Percentiles rank a stretch among this genome's conserved stretches.
phyloP scores from a whole-genome alignment of 169 alveolate species.

The Pseudocohnilembus persalinus region DNA sequence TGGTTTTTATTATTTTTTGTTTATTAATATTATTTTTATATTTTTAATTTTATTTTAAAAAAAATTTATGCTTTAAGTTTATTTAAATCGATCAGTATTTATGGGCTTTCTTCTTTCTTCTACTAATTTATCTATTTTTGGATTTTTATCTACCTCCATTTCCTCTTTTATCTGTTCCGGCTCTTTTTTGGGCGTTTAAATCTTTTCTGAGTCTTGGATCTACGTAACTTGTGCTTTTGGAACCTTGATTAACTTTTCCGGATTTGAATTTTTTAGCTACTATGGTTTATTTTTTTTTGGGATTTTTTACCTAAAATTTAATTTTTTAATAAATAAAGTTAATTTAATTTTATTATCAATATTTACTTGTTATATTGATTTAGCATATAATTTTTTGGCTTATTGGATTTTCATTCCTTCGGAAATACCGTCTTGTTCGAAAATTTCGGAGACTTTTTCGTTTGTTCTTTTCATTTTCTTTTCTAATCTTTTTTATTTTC shows the following conservation, averaged over 20 bases:
- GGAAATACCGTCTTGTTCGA: conserved; percentile 88
- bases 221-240: conserved; percentile 60
- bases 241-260: not conserved
- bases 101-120: not conserved
- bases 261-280: not conserved
- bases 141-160: not conserved
- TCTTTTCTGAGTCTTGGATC: conserved; percentile 67
- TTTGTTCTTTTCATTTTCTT: conserved; percentile 90
- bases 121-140: not conserved
- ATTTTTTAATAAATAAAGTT: no score
- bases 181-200: not conserved
- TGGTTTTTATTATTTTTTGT: no score
- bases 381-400: conserved; percentile 85
- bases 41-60: no score
- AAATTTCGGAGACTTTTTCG: conserved; percentile 82
- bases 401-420: conserved; percentile 89
- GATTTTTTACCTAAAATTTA: not conserved
- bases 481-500: conserved; percentile 92
- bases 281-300: no score
- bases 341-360: conserved; percentile 32
- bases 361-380: conserved; percentile 71
- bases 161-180: conserved; percentile 62
- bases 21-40: no score
- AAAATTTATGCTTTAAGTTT: no score
- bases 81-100: not conserved